phyloP scores from a whole-genome alignment of 139 green algal genomes.

The Chlamydomonas eustigma region DNA sequence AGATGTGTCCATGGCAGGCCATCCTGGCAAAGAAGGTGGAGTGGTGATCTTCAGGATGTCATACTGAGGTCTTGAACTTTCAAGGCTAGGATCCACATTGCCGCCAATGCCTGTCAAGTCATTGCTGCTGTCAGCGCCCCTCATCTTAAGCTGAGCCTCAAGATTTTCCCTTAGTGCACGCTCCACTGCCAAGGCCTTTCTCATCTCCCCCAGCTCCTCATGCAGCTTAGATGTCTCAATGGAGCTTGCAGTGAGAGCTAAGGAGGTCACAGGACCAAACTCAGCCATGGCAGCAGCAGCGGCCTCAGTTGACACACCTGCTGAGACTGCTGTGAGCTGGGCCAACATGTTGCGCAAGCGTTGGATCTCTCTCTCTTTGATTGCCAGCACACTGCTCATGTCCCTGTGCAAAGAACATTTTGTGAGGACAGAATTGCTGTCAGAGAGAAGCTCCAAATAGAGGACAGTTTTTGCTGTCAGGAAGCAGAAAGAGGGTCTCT shows the following conservation, averaged over 20 bases:
- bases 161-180: background rate
- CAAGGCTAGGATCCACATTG: too few relatives aligned
- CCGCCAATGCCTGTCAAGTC: background rate
- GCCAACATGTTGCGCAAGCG: slow-evolving; percentile 40
- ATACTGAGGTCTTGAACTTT: too few relatives aligned
- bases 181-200: background rate
- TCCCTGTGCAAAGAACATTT: slow-evolving; percentile 22
- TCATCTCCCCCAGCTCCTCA: slow-evolving; percentile 15
- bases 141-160: background rate
- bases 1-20: too few relatives aligned
- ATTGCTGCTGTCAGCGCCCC: background rate
- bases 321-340: background rate
- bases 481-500: background rate
- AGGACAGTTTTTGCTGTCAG: background rate
- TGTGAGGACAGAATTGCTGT: background rate
- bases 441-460: background rate
- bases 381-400: slow-evolving; percentile 36
- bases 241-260: background rate
- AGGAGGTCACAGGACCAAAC: background rate
- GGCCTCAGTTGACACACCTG: background rate
- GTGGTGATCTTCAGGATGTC: too few relatives aligned
- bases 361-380: slow-evolving; percentile 48
- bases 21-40: too few relatives aligned
- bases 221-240: background rate
- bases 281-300: background rate